phyloP scores from a whole-genome alignment of 257 asterid genomes.

The Nicotiana benthamiana region DNA sequence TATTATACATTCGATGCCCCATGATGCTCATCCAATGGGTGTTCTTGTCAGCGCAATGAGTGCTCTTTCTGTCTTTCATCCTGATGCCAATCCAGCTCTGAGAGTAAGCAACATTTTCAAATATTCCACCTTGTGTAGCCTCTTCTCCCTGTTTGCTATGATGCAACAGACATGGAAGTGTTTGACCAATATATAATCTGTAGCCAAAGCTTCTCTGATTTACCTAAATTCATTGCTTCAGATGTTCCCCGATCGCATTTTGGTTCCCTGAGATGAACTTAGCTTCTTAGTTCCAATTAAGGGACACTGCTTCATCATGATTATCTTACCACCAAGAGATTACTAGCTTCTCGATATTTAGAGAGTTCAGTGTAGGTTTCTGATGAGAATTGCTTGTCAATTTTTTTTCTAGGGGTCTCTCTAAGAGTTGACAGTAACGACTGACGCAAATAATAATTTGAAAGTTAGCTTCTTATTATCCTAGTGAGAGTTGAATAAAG shows the following conservation, averaged over 20 bases:
- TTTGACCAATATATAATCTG: not conserved
- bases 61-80: constrained; percentile 91
- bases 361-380: not conserved
- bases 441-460: not conserved
- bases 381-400: not conserved
- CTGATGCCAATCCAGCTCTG: constrained; percentile 99
- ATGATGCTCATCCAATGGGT: constrained; percentile 99
- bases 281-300: not conserved
- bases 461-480: not conserved
- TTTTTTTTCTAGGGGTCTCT: not conserved
- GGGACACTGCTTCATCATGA: not conserved
- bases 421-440: not conserved
- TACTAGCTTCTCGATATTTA: not conserved
- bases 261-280: not conserved
- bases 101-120: constrained; percentile 42
- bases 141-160: not conserved
- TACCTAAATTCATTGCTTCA: not conserved
- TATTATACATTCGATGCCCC: constrained; percentile 97
- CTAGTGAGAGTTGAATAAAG: not conserved
- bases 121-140: not conserved
- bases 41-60: constrained; percentile 97
- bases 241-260: not conserved
- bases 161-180: not conserved
- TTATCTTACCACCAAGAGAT: not conserved
- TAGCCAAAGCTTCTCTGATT: not conserved